These are phyloP conservation scores for Debaryomyces udenii DNA, from an alignment of 1,139 yeast genomes.

Conservation along the genomic window DNA sequence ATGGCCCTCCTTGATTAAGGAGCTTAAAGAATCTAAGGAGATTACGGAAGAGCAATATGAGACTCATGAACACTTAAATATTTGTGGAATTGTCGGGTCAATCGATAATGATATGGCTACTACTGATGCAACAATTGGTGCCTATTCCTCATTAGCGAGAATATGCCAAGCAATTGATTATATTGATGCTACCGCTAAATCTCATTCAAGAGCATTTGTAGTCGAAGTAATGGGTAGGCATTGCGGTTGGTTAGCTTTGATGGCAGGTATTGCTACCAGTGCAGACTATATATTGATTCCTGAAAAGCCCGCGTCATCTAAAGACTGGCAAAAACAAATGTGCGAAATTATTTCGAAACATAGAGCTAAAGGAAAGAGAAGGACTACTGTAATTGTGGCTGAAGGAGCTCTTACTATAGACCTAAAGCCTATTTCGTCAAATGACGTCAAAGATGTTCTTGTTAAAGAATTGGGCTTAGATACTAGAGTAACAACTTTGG, in stretches of 20 bases:
- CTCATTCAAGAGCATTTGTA: slow-evolving; percentile 82
- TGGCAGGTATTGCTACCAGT: slow-evolving; percentile 82
- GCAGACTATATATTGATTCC: slow-evolving; percentile 83
- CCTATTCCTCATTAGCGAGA: slow-evolving; percentile 74
- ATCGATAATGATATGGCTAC: slow-evolving; percentile 85
- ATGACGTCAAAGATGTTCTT: slow-evolving; percentile 68
- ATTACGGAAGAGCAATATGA: slow-evolving; percentile 56
- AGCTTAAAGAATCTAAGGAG: slow-evolving; percentile 52
- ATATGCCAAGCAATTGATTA: slow-evolving; percentile 79
- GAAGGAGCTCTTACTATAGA: slow-evolving; percentile 79
- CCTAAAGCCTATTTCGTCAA: slow-evolving; percentile 64
- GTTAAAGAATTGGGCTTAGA: slow-evolving; percentile 70
- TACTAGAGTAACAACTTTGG: slow-evolving; percentile 77
- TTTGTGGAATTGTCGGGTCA: slow-evolving; percentile 80
- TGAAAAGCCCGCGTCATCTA: slow-evolving; percentile 67
- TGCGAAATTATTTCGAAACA: slow-evolving; percentile 66
- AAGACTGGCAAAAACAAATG: slow-evolving; percentile 69
- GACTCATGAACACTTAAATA: slow-evolving; percentile 60
- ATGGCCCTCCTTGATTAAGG: slow-evolving; percentile 75
- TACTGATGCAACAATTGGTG: slow-evolving; percentile 83
- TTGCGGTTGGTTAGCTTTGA: slow-evolving; percentile 84
- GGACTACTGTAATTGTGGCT: slow-evolving; percentile 79
- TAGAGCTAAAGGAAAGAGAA: slow-evolving; percentile 71
- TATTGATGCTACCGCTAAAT: slow-evolving; percentile 82
- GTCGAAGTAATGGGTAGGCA: slow-evolving; percentile 92